phyloP scores from a whole-genome alignment of 1,139 yeast species.

The Kluyveromyces sp. region DNA sequence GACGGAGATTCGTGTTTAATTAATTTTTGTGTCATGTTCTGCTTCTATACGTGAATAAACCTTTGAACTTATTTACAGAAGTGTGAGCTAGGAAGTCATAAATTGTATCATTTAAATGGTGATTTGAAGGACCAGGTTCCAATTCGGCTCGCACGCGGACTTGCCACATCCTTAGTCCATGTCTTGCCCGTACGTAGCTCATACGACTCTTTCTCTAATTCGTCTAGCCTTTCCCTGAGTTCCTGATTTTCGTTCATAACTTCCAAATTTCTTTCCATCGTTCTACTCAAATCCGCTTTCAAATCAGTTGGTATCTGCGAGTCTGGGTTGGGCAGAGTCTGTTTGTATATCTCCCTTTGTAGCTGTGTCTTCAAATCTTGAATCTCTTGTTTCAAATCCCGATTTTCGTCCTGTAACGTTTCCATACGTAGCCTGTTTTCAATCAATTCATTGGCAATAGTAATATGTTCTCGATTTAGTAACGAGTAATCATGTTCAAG shows the following conservation, averaged over 20 bases:
- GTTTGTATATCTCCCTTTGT: conserved; percentile 28
- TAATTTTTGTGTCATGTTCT: background rate
- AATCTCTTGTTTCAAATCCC: conserved; percentile 47
- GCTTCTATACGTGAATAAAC: background rate
- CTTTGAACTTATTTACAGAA: background rate
- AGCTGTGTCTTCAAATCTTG: conserved; percentile 39
- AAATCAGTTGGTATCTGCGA: conserved; percentile 35
- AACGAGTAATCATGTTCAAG: conserved; percentile 64
- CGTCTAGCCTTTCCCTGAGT: conserved; percentile 41
- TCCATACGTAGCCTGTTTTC: conserved; percentile 57
- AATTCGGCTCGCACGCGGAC: conserved; percentile 2
- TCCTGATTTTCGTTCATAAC: conserved; percentile 50
- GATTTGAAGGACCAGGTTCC: conserved; percentile 10
- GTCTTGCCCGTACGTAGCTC: conserved; percentile 2
- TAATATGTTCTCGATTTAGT: conserved; percentile 74
- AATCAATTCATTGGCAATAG: conserved; percentile 68
- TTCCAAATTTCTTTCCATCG: conserved; percentile 51
- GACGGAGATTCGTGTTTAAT: too few relatives aligned
- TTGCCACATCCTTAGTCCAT: conserved; percentile 1
- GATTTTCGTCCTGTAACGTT: conserved; percentile 59
- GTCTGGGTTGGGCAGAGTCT: conserved; percentile 28
- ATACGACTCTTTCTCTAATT: conserved; percentile 25
- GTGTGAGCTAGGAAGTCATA: background rate
- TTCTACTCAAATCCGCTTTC: conserved; percentile 41
- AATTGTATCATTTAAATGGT: conserved; percentile 9